Conservation (phyloP, 345 rosid species). For the Sonneratia caseolaris region DNA sequence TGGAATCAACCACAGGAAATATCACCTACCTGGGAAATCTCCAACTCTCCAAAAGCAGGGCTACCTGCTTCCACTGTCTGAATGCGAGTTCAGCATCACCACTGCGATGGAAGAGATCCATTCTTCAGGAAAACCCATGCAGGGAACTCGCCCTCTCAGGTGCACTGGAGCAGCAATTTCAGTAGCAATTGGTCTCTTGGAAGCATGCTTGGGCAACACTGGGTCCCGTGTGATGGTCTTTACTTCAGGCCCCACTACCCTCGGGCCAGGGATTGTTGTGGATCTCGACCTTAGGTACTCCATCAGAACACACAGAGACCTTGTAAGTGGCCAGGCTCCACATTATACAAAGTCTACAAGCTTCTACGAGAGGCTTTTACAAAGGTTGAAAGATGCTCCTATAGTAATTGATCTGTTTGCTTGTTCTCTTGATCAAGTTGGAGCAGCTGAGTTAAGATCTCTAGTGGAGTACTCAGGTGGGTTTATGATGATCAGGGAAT, state of each 20-base stretch:
- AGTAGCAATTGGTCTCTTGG: slow-evolving; percentile 66
- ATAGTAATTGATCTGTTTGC: slow-evolving; percentile 78
- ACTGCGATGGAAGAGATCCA: slow-evolving; percentile 70
- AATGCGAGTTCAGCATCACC: slow-evolving; percentile 72
- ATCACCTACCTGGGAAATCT: slow-evolving; percentile 42
- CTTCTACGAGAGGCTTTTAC: slow-evolving; percentile 54
- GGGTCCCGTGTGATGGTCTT: slow-evolving; percentile 88
- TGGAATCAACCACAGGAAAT: slow-evolving; percentile 37
- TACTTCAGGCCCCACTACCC: slow-evolving; percentile 87
- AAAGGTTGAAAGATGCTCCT: slow-evolving; percentile 56
- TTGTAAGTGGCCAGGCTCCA: slow-evolving; percentile 52
- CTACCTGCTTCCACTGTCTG: slow-evolving; percentile 60
- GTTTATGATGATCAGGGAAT: slow-evolving; percentile 77
- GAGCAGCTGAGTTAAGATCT: slow-evolving; percentile 68
- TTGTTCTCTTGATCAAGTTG: slow-evolving; percentile 93
- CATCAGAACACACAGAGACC: slow-evolving; percentile 81
- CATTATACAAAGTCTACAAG: slow-evolving; percentile 42
- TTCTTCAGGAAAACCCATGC: slow-evolving; percentile 21
- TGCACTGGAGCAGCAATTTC: slow-evolving; percentile 82
- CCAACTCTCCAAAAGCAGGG: slow-evolving; percentile 54
- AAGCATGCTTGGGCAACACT: slow-evolving; percentile 50
- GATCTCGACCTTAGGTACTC: slow-evolving; percentile 44
- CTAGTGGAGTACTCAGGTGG: slow-evolving; percentile 88
- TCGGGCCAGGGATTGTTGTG: slow-evolving; percentile 83
- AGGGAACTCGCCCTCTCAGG: slow-evolving; percentile 72